phyloP scores from a whole-genome alignment of 1,139 yeast genomes.

The Geotrichum fermentans region DNA sequence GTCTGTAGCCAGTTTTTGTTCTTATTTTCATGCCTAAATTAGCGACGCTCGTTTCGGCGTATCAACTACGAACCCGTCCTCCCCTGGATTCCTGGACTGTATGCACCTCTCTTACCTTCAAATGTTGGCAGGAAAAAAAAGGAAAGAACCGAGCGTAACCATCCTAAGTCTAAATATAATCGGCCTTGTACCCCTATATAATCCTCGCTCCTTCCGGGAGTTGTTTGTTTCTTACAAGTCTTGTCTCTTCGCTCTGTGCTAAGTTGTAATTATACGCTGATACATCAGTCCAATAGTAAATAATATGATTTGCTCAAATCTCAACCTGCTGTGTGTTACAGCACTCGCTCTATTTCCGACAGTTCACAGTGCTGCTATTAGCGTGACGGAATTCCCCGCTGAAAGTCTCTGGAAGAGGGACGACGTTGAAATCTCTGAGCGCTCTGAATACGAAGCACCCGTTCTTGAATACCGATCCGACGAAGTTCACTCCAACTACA shows the following conservation, averaged over 20 bases:
- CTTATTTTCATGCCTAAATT: no score
- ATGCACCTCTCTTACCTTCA: no score
- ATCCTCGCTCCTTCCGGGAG: no score
- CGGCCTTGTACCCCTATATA: no score
- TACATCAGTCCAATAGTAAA: not conserved
- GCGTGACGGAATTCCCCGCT: not conserved
- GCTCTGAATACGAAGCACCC: not conserved
- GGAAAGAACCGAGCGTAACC: no score
- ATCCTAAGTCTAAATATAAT: no score
- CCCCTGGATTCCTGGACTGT: no score
- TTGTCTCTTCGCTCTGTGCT: not conserved
- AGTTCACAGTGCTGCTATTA: not conserved
- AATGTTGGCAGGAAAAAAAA: no score
- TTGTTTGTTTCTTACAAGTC: not conserved
- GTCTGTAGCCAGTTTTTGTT: no score
- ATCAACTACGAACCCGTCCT: no score
- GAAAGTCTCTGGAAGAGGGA: not conserved
- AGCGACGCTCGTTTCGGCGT: no score
- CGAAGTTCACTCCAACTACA: conserved; percentile 1
- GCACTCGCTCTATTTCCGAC: not conserved
- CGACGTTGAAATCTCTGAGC: not conserved
- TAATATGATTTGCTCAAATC: not conserved
- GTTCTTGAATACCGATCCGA: not conserved
- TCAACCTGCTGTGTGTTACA: not conserved
- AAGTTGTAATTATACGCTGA: not conserved